Percentiles rank a stretch among this genome's conserved stretches.
Conservation (phyloP, 805 yeast genomes). For the Spathaspora gorwiae region DNA sequence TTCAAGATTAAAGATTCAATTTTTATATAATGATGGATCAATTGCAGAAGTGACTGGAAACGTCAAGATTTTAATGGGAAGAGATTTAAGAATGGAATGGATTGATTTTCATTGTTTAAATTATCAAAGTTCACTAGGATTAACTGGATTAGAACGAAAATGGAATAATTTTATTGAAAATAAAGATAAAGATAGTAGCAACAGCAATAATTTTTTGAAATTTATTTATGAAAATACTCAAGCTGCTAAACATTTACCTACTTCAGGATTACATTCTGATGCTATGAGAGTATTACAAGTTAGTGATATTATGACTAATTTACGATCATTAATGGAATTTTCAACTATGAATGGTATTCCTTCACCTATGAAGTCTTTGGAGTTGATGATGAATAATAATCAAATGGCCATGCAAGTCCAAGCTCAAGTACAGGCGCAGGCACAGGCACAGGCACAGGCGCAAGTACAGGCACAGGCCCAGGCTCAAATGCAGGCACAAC, state of each 20-base stretch:
- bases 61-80: constrained; percentile 57
- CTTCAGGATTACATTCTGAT: constrained; percentile 59
- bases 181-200: constrained; percentile 7
- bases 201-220: constrained; percentile 16
- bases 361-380: constrained; percentile 56
- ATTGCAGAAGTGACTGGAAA: constrained; percentile 59
- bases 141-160: constrained; percentile 21
- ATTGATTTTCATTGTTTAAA: constrained; percentile 48
- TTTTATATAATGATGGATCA: constrained; percentile 64
- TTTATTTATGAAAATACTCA: constrained; percentile 23
- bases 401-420: constrained; percentile 14
- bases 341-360: constrained; percentile 44
- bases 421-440: constrained; percentile 6
- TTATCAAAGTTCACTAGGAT: constrained; percentile 23
- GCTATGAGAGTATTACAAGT: constrained; percentile 71
- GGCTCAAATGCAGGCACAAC: constrained; percentile 8
- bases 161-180: constrained; percentile 17
- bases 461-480: constrained; percentile 4
- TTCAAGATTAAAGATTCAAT: constrained; percentile 23
- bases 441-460: constrained; percentile 5
- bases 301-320: constrained; percentile 71
- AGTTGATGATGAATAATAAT: constrained; percentile 28
- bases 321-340: constrained; percentile 60
- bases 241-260: constrained; percentile 46
- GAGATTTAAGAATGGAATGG: constrained; percentile 66